Evolutionary conservation across 495 filamentous ascomycete genomes (phyloP).

Genomic region (Tuber magnatum): DNA sequence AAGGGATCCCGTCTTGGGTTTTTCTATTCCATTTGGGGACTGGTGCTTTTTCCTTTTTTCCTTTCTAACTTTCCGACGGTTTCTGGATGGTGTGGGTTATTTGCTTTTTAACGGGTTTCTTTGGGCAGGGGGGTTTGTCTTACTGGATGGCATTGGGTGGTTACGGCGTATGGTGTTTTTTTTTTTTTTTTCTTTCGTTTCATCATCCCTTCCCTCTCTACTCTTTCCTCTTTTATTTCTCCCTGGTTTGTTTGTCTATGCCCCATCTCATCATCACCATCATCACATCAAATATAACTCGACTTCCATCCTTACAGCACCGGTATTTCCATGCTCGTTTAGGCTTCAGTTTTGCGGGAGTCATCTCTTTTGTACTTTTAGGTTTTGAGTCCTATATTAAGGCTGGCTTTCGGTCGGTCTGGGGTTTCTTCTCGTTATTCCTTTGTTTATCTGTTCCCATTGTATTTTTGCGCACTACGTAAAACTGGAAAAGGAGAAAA

Average conservation of each 20-base stretch:
- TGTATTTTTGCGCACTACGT: neutral
- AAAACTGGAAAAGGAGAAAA: neutral
- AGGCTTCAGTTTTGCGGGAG: neutral
- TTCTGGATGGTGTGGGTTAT: neutral
- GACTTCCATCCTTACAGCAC: neutral
- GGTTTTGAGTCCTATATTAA: no score
- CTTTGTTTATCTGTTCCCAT: neutral
- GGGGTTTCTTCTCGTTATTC: neutral
- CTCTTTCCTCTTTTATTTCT: neutral
- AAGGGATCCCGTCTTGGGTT: neutral
- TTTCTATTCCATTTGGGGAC: neutral
- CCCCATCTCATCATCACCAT: neutral
- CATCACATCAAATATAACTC: neutral
- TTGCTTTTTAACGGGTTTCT: conserved; percentile 4
- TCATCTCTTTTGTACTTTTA: neutral
- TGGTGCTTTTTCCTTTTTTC: neutral
- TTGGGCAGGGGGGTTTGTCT: neutral
- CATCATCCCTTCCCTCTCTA: neutral
- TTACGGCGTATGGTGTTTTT: neutral
- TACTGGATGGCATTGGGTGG: neutral
- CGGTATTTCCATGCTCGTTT: neutral
- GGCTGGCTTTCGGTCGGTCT: neutral
- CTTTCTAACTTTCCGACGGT: neutral
- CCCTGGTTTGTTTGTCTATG: neutral
- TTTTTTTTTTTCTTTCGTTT: neutral